Evolutionary conservation across 225 moss, liverwort and hornwort species (phyloP).

Genomic region (Ulota crispa): DNA sequence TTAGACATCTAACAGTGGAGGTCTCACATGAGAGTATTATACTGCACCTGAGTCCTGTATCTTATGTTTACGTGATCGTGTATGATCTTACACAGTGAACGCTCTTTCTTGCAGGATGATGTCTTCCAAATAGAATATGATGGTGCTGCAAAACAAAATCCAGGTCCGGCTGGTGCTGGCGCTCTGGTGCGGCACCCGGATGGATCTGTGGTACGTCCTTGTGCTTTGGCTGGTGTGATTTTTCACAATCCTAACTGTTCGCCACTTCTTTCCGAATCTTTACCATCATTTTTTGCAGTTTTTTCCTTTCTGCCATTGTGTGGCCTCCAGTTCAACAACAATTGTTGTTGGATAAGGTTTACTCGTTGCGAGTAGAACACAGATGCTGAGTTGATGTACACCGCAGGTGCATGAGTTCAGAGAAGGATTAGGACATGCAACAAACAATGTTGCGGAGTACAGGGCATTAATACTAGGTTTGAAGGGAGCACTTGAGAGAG

Average conservation of each 20-base stretch:
- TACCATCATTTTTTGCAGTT: neutral
- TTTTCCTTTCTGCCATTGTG: neutral
- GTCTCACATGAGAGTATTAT: neutral
- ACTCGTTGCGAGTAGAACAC: slow-evolving; percentile 10
- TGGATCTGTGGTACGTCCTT: slow-evolving; percentile 78
- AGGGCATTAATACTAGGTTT: slow-evolving; percentile 83
- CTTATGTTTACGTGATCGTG: neutral
- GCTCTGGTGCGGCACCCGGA: slow-evolving; percentile 80
- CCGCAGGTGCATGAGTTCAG: slow-evolving; percentile 68
- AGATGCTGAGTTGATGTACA: neutral
- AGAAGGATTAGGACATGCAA: slow-evolving; percentile 81
- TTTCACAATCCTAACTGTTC: neutral
- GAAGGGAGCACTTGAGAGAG: slow-evolving; percentile 76
- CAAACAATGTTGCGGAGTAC: slow-evolving; percentile 97
- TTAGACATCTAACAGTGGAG: neutral
- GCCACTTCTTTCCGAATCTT: neutral
- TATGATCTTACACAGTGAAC: neutral
- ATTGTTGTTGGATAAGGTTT: neutral
- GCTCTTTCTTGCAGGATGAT: slow-evolving; percentile 38
- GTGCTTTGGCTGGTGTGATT: slow-evolving; percentile 11
- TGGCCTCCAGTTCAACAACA: slow-evolving; percentile 5
- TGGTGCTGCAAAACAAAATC: slow-evolving; percentile 94
- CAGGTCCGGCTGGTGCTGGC: slow-evolving; percentile 91
- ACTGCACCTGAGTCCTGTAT: neutral
- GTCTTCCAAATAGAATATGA: slow-evolving; percentile 82